Conservation (phyloP, 495 filamentous ascomycete genomes). For the Penicillium riverlandense region DNA sequence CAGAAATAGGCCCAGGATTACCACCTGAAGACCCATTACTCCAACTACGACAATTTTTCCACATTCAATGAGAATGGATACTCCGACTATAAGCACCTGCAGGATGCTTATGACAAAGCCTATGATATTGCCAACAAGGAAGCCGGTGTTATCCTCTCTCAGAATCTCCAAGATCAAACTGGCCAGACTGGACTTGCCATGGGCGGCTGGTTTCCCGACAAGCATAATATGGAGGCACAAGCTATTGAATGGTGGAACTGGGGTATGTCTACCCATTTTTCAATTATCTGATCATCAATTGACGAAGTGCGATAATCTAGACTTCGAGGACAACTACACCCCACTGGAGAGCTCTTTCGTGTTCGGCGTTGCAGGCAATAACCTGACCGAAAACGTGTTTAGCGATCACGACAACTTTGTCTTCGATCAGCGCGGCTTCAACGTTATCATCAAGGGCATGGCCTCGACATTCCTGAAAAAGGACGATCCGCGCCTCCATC, state of each 20-base stretch:
- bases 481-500: constrained; percentile 51
- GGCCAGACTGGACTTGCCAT: constrained; percentile 52
- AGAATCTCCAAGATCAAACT: constrained; percentile 59
- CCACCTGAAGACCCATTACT: constrained; percentile 52
- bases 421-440: constrained; percentile 62
- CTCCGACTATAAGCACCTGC: constrained; percentile 40
- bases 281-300: constrained; percentile 1
- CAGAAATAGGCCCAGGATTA: constrained; percentile 50
- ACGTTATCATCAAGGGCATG: constrained; percentile 51
- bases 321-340: constrained; percentile 49
- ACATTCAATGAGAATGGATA: constrained; percentile 54
- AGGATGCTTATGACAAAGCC: constrained; percentile 46
- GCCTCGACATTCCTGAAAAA: constrained; percentile 51
- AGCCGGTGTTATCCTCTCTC: constrained; percentile 48
- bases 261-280: constrained; percentile 17
- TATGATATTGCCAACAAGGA: constrained; percentile 44
- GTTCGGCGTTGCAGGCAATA: constrained; percentile 38
- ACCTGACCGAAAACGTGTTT: constrained; percentile 41
- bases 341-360: constrained; percentile 42
- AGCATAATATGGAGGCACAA: constrained; percentile 49
- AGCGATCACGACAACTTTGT: constrained; percentile 61
- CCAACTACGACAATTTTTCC: constrained; percentile 52
- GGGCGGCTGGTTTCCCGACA: constrained; percentile 56
- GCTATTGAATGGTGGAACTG: constrained; percentile 61
- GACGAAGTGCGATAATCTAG: constrained; percentile 23